Base-by-base conservation (phyloP, 163 green algal genomes). In the Prototheca stagnorum region DNA sequence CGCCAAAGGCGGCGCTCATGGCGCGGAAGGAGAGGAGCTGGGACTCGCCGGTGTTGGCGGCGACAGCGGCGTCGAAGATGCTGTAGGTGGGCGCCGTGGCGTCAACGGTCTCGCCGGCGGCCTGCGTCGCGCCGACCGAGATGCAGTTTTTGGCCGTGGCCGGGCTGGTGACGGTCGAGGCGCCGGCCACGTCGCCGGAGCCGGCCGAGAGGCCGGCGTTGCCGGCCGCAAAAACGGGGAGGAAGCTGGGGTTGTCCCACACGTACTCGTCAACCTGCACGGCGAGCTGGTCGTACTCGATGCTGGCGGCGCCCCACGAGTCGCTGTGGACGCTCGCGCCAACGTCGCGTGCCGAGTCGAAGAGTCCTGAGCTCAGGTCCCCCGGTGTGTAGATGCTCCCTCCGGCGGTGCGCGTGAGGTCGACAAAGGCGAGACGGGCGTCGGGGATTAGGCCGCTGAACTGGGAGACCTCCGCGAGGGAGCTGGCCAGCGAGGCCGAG, bases 141-240 rank as follows among this genome's bases (percentile, higher is more conserved):
- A 95, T 51, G 35, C 60, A 70, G 56, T 95, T 95, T 59, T 95
- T 95, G 25, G 74, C 57, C 1, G 79, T 86, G 23, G 81, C 74
- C 2, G 80, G 85, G 0, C 72, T 82, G 23, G 68, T 82, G 35
- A 94, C 73, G 24, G 75, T 93, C 23, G 48, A 59, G 20, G 47
- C 57, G 17, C 54, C 47, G 27, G 25, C 34, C 15, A 16, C 22
- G 22, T 47, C 51, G 4, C 9, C 16, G 6, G 7, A 9, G 20
- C 37, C 54, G 25, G 4, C 11, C 19, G 48, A 56, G 20, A 64
- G 27, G 8, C 77, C 80, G 39, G 82, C 75, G 67, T 95, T 95
- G 27, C 85, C 85, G 16, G 81, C 82, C 2, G 86, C 76, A 56
- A 93, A 83, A 2, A 93, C 57, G 5, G 79, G 62, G 34, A 93